Evolutionary conservation across 306 rosid species (phyloP).

Genomic region (Sicyos baderoa): DNA sequence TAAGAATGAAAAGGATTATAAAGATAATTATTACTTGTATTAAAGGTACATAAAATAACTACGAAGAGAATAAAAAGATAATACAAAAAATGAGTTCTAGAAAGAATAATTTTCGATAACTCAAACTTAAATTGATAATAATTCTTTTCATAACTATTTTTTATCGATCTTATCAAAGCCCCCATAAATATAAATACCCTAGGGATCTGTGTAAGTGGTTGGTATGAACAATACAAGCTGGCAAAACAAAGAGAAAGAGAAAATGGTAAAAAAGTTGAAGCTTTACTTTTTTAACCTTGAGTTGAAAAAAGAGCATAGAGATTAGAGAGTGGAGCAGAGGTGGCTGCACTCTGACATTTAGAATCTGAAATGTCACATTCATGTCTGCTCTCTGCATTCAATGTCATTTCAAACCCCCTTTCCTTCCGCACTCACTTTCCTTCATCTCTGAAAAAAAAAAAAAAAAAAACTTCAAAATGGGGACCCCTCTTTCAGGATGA

Average conservation of each 20-base stretch:
- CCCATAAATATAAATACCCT: conserved; percentile 3
- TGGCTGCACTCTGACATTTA: conserved; percentile 38
- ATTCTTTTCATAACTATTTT: too few species aligned
- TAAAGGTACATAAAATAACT: too few species aligned
- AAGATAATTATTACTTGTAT: too few species aligned
- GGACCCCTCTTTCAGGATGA: neutral
- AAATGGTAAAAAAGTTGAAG: neutral
- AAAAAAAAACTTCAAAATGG: neutral
- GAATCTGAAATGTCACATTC: conserved; percentile 98
- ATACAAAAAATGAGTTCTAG: too few species aligned
- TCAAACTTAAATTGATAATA: too few species aligned
- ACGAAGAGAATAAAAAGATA: too few species aligned
- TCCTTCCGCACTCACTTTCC: conserved; percentile 36
- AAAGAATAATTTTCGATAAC: too few species aligned
- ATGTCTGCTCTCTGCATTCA: conserved; percentile 50
- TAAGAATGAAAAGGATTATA: too few species aligned
- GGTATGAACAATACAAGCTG: conserved; percentile 4
- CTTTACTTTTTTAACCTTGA: neutral
- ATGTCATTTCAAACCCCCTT: conserved; percentile 48
- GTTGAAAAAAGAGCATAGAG: conserved; percentile 10
- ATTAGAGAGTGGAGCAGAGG: neutral
- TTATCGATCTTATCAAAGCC: too few species aligned
- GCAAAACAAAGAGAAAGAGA: neutral
- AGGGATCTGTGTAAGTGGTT: conserved; percentile 13
- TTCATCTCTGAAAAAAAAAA: too few species aligned